Percentiles rank a stretch among this genome's conserved stretches.
Conservation (phyloP, 108 stramenopile species). For the Stephanodiscus minutulus region DNA sequence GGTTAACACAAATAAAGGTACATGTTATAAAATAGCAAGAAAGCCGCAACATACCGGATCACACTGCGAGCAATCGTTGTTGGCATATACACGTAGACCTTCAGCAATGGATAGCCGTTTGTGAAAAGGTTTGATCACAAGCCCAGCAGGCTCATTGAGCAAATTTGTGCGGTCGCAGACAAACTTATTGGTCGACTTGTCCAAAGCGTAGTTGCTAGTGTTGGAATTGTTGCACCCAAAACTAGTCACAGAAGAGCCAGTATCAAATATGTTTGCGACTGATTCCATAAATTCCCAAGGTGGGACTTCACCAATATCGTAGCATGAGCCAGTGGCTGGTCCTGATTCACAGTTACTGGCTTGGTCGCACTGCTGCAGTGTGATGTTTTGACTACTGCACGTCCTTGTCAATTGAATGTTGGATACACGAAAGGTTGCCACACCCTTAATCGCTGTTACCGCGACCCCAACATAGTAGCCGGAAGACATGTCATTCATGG, state of each 20-base stretch:
- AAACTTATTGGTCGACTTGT: not conserved
- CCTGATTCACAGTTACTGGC: conserved; percentile 27
- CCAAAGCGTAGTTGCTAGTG: not conserved
- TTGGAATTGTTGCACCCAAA: not conserved
- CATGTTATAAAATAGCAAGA: not conserved
- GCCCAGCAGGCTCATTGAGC: not conserved
- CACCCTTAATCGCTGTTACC: conserved; percentile 4
- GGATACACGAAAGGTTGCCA: conserved; percentile 13
- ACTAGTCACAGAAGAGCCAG: conserved; percentile 1
- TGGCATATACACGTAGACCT: conserved; percentile 6
- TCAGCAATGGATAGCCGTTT: not conserved
- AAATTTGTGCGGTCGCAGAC: not conserved
- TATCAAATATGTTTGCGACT: not conserved
- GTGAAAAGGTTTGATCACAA: conserved; percentile 2
- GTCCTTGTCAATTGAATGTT: conserved; percentile 14
- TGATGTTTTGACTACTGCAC: conserved; percentile 12
- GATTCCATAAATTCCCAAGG: conserved; percentile 1
- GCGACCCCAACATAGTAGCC: conserved; percentile 27
- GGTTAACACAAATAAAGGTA: not conserved
- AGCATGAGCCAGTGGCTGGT: conserved; percentile 7
- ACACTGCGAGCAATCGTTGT: not conserved
- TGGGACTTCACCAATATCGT: conserved; percentile 14
- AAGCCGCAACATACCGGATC: conserved; percentile 4
- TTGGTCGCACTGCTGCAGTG: conserved; percentile 26
- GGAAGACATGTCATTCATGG: conserved; percentile 18